phyloP scores from a whole-genome alignment of 257 asterid species.

The Knoxia roxburghii region DNA sequence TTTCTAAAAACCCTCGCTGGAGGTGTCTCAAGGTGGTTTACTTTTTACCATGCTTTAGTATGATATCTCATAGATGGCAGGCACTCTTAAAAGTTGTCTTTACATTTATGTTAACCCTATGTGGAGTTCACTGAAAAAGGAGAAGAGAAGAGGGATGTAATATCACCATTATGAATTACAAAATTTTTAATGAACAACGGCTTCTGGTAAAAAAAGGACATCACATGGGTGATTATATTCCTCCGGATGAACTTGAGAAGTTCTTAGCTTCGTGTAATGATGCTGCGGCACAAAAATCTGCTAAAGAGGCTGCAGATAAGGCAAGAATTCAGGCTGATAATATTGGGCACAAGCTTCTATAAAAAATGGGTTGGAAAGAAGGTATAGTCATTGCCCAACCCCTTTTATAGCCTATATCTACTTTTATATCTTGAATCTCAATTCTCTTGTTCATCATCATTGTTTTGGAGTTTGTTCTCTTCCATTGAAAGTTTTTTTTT shows the following conservation, averaged over 20 bases:
- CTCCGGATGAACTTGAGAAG: constrained; percentile 84
- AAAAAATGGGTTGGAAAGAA: constrained; percentile 98
- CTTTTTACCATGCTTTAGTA: not conserved
- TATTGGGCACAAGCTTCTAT: constrained; percentile 75
- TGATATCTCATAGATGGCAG: not conserved
- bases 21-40: not conserved
- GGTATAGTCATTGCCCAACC: constrained; percentile 31
- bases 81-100: not conserved
- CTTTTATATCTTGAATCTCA: not conserved
- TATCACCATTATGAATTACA: not conserved
- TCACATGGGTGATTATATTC: constrained; percentile 97
- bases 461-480: not conserved
- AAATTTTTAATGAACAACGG: constrained; percentile 28
- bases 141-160: not conserved
- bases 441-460: not conserved
- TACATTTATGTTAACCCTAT: not conserved
- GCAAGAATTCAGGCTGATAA: constrained; percentile 84
- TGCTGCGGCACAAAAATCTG: constrained; percentile 51
- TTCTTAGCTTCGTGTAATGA: constrained; percentile 76
- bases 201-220: constrained; percentile 69
- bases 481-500: too few species aligned
- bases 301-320: constrained; percentile 57
- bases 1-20: not conserved
- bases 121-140: not conserved
- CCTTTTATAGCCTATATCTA: not conserved